Base-by-base conservation (phyloP, 1,284 basidiomycete species). In the Cutaneotrichosporon dermatis region DNA sequence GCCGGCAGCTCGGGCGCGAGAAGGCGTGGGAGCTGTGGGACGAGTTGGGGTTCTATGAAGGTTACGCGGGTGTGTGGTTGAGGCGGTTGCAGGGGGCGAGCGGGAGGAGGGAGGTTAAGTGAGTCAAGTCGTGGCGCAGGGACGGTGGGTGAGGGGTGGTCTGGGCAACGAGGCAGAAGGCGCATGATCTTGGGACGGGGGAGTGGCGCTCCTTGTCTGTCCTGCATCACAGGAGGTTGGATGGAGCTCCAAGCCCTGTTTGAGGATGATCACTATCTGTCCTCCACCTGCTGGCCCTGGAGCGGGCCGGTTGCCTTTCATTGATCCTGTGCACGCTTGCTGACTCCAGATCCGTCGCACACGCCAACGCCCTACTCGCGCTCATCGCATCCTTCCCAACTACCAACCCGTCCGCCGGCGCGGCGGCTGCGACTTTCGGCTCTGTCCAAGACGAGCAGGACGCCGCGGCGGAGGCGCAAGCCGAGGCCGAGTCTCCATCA, bases 21-120 rank as follows among this genome's bases (percentile, higher is more conserved):
- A 94, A 97, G 73, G 92, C 90, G 0, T 97, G 88, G 75, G 92
- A 95, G 78, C 85, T 97, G 74, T 97, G 94, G 92, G 92, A 96
- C 76, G 95, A 98, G 75, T 83, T 98, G 6, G 93, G 90, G 2
- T 97, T 88, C 73, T 95, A 95, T 73, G 84, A 90, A 69, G 94
- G 92, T 3, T 88, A 88, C 70, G 90, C 91, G 4, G 65, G 70
- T 55, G 83, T 87, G 60, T 96, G 90, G 88, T 73, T 80, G 56
- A 79, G 80, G 1, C 72, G 75, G 16, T 60, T 76, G n/a, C 63
- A 51, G 84, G 43, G 4, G 15, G 37, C 4, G 50, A 25, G 5
- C 40, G 55, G 44, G 51, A 51, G 61, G 13, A 69, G 66, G 59
- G 71, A 72, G 46, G 66, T 61, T 4, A 64, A 69, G 71, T 72